Evolutionary conservation across 345 rosid genomes (phyloP).

Genomic region (Lagerstroemia speciosa): DNA sequence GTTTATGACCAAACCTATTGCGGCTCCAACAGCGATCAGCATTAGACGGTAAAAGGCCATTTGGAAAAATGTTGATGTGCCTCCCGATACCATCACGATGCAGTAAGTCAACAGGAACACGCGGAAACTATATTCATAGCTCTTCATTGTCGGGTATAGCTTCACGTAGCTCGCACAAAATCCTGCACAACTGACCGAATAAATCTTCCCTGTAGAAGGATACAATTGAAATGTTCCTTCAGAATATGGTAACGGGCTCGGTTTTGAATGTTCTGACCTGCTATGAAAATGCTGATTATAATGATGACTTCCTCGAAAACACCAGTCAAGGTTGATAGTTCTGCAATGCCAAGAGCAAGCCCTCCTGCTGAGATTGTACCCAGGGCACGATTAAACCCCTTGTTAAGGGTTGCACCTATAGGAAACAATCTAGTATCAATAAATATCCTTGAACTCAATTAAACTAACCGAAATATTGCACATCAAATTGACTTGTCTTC

Average conservation of each 20-base stretch:
- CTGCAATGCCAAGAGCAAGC: constrained; percentile 71
- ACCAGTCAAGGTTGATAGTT: constrained; percentile 37
- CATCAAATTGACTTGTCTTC: too few relatives aligned
- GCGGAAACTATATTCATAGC: constrained; percentile 74
- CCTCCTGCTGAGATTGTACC: constrained; percentile 87
- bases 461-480: background rate
- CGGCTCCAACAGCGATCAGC: constrained; percentile 65
- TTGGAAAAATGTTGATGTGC: constrained; percentile 32
- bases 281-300: constrained; percentile 55
- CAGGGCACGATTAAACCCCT: constrained; percentile 81
- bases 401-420: constrained; percentile 75
- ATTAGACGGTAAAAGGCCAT: constrained; percentile 54
- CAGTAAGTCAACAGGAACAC: constrained; percentile 89
- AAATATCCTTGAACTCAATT: background rate
- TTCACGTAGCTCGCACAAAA: constrained; percentile 55
- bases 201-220: background rate
- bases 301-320: constrained; percentile 36
- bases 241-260: background rate
- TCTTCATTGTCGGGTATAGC: constrained; percentile 63
- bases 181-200: constrained; percentile 24
- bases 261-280: constrained; percentile 37
- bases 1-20: constrained; percentile 46
- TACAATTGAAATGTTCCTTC: background rate
- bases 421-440: constrained; percentile 1
- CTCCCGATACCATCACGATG: constrained; percentile 74